Evolutionary conservation across 2,329 filamentous ascomycete genomes (phyloP).

Genomic region (Fusarium globosum): DNA sequence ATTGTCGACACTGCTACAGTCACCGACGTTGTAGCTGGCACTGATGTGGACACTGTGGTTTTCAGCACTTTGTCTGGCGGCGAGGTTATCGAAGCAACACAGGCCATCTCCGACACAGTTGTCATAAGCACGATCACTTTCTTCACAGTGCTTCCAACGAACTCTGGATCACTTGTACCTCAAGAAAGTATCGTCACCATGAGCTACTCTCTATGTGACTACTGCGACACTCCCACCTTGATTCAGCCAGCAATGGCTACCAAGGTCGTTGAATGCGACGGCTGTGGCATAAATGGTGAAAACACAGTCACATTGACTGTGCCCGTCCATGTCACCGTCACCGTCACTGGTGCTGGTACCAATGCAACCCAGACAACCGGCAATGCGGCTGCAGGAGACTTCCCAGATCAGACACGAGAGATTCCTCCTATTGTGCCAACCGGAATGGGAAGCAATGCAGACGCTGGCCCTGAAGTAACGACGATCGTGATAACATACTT

Average conservation of each 20-base stretch:
- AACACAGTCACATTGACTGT: constrained; percentile 41
- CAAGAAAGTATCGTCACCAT: constrained; percentile 50
- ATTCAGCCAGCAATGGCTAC: constrained; percentile 39
- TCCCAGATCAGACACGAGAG: background rate
- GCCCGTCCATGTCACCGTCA: constrained; percentile 24
- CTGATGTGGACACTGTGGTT: background rate
- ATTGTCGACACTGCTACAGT: background rate
- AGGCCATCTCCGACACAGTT: background rate
- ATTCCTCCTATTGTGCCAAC: constrained; percentile 14
- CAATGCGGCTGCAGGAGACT: constrained; percentile 1
- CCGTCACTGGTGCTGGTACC: background rate
- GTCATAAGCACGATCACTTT: constrained; percentile 41
- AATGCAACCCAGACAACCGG: background rate
- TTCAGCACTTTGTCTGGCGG: background rate
- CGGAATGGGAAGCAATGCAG: background rate
- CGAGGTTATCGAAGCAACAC: background rate
- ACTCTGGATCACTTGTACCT: constrained; percentile 48
- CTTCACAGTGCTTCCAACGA: constrained; percentile 46
- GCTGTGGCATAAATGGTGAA: constrained; percentile 39
- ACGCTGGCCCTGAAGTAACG: constrained; percentile 7
- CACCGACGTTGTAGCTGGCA: background rate
- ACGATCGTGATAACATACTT: constrained; percentile 29
- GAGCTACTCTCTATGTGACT: constrained; percentile 37
- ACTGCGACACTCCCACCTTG: constrained; percentile 31
- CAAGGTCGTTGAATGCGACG: constrained; percentile 34